These are phyloP conservation scores for Phialophora macrospora DNA, from an alignment of 2,329 filamentous ascomycete genomes.

Conservation along the genomic window DNA sequence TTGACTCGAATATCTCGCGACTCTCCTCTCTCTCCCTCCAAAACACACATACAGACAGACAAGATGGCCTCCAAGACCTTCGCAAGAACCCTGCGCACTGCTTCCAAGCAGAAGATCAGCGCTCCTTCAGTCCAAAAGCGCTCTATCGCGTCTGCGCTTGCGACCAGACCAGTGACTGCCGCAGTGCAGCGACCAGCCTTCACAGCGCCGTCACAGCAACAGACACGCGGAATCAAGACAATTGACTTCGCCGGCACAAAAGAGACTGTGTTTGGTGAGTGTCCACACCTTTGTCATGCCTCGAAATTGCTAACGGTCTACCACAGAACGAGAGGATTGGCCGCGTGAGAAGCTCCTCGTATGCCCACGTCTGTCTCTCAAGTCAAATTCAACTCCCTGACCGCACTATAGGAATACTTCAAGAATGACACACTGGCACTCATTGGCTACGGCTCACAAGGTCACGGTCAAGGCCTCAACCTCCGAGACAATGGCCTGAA, in stretches of 20 bases:
- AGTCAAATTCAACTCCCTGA: slow-evolving; percentile 23
- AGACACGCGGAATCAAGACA: slow-evolving; percentile 89
- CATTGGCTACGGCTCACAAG: slow-evolving; percentile 98
- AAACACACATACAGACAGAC: slow-evolving; percentile 4
- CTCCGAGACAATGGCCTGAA: slow-evolving; percentile 99
- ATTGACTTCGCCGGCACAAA: slow-evolving; percentile 97
- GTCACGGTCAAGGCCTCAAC: slow-evolving; percentile 99
- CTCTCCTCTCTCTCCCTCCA: slow-evolving; percentile 17
- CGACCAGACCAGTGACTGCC: slow-evolving; percentile 57
- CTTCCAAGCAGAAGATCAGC: slow-evolving; percentile 60
- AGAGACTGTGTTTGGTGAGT: slow-evolving; percentile 86
- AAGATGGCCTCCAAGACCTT: slow-evolving; percentile 56
- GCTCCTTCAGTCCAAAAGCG: slow-evolving; percentile 59
- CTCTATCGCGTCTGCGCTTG: slow-evolving; percentile 64
- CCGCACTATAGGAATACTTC: slow-evolving; percentile 81
- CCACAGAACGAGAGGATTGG: slow-evolving; percentile 93
- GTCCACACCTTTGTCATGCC: slow-evolving; percentile 44
- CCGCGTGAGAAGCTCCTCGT: slow-evolving; percentile 96
- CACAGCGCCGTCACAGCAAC: slow-evolving; percentile 62
- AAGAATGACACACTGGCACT: slow-evolving; percentile 99
- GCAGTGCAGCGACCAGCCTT: slow-evolving; percentile 51
- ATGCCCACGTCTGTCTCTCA: slow-evolving; percentile 51
- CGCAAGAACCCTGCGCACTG: slow-evolving; percentile 62
- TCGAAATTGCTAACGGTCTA: slow-evolving; percentile 15
- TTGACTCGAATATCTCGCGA: slow-evolving; percentile 6